Conservation (phyloP, 164 flowering plant species). For the Litsea cubeba region DNA sequence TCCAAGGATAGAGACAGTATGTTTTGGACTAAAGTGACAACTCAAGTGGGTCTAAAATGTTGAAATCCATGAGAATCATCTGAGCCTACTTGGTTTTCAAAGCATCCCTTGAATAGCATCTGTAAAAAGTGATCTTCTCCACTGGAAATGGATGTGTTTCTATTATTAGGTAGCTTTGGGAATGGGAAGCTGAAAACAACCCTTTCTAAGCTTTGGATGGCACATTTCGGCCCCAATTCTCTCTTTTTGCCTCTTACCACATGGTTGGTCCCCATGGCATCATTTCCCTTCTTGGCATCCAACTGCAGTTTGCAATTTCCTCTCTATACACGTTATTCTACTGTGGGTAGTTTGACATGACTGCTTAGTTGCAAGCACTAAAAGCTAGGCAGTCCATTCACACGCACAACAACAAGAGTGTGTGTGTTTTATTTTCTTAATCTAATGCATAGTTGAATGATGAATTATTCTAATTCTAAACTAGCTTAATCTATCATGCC, state of each 20-base stretch:
- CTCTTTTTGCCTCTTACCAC: not conserved
- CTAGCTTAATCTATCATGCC: no score
- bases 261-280: constrained; percentile 2
- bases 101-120: not conserved
- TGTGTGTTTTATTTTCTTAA: no score
- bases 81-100: not conserved
- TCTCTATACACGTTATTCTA: not conserved
- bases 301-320: not conserved
- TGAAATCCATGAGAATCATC: not conserved
- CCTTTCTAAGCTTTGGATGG: not conserved
- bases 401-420: no score
- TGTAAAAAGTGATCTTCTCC: not conserved
- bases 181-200: constrained; percentile 1
- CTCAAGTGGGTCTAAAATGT: no score
- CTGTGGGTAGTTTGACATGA: constrained; percentile 1
- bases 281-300: not conserved
- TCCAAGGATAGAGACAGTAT: no score
- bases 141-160: not conserved
- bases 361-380: not conserved
- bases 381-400: not conserved
- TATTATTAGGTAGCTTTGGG: not conserved
- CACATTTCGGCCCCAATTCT: not conserved
- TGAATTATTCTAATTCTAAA: no score
- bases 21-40: no score
- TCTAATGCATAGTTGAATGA: no score